Percentiles rank a stretch among this genome's conserved stretches.
phyloP scores from a whole-genome alignment of 768 basidiomycete genomes.

The Peribolospora kevripleyi region DNA sequence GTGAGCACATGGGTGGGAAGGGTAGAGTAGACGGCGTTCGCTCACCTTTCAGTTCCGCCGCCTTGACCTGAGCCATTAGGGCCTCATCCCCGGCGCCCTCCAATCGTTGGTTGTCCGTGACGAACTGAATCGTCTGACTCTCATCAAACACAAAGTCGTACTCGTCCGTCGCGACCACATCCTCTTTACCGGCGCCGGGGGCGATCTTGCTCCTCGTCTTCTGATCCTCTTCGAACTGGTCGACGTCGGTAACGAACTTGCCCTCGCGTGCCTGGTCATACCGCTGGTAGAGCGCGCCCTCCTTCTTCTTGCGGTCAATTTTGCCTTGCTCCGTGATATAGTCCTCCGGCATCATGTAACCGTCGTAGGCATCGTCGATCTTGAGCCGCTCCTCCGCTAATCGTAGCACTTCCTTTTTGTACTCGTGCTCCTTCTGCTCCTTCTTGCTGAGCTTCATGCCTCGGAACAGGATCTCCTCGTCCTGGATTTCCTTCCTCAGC shows the following conservation, averaged over 20 bases:
- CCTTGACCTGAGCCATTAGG: background rate
- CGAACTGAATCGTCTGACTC: slow-evolving; percentile 83
- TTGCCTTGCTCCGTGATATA: slow-evolving; percentile 97
- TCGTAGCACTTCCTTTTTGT: slow-evolving; percentile 72
- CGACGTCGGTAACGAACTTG: slow-evolving; percentile 86
- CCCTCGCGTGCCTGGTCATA: slow-evolving; percentile 42
- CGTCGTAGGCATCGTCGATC: slow-evolving; percentile 88
- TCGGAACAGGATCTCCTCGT: slow-evolving; percentile 69
- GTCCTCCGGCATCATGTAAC: slow-evolving; percentile 89
- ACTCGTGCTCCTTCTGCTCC: slow-evolving; percentile 55
- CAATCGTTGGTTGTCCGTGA: slow-evolving; percentile 18
- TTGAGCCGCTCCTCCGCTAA: slow-evolving; percentile 82
- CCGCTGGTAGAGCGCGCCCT: slow-evolving; percentile 71
- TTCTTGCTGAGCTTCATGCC: slow-evolving; percentile 76
- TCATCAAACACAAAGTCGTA: slow-evolving; percentile 99
- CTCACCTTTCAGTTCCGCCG: background rate
- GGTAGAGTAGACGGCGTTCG: too few relatives aligned
- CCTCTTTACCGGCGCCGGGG: slow-evolving; percentile 77
- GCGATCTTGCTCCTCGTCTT: slow-evolving; percentile 69
- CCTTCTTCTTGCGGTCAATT: slow-evolving; percentile 88
- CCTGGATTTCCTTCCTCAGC: slow-evolving; percentile 70
- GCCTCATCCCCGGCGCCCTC: background rate
- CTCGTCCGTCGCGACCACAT: slow-evolving; percentile 41
- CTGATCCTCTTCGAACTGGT: slow-evolving; percentile 85
- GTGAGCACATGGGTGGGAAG: slow-evolving; percentile 15